Conservation (phyloP, 2,329 filamentous ascomycete species). For the Hymenoscyphus occultus region DNA sequence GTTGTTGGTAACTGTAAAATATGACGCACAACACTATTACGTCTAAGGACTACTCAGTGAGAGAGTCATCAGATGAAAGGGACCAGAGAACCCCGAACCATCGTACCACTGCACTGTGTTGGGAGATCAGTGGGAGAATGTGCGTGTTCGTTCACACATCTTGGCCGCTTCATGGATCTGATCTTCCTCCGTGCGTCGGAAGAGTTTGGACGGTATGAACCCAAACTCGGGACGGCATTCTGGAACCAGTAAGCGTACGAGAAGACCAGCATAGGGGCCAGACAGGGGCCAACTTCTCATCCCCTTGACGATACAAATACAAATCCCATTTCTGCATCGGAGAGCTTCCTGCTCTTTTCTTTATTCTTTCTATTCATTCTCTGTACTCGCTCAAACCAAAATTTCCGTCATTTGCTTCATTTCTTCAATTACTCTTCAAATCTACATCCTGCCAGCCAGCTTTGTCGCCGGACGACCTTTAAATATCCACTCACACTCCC, state of each 20-base stretch:
- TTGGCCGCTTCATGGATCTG: slow-evolving; percentile 16
- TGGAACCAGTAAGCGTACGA: slow-evolving; percentile 8
- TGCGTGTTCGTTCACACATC: slow-evolving; percentile 18
- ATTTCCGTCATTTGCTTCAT: slow-evolving; percentile 22
- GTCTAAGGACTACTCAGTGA: background rate
- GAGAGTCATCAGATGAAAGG: background rate
- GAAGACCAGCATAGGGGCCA: background rate
- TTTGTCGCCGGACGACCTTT: slow-evolving; percentile 35
- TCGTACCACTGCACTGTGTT: too few species aligned
- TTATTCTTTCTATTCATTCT: slow-evolving; percentile 19
- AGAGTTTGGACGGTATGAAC: background rate
- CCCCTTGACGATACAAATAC: slow-evolving; percentile 28
- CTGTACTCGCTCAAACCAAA: slow-evolving; percentile 19
- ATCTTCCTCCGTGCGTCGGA: slow-evolving; percentile 19
- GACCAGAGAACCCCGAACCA: background rate
- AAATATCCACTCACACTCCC: slow-evolving; percentile 13
- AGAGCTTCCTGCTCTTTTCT: slow-evolving; percentile 15
- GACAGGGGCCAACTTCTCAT: background rate
- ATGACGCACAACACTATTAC: background rate
- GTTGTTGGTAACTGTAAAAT: background rate
- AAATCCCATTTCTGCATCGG: slow-evolving; percentile 10
- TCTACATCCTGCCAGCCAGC: slow-evolving; percentile 16
- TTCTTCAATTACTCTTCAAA: slow-evolving; percentile 16
- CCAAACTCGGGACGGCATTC: background rate
- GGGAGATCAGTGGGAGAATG: background rate